These are phyloP conservation scores for Alternaria triticimaculans DNA, from an alignment of 2,329 filamentous ascomycete genomes.

Conservation along the genomic window DNA sequence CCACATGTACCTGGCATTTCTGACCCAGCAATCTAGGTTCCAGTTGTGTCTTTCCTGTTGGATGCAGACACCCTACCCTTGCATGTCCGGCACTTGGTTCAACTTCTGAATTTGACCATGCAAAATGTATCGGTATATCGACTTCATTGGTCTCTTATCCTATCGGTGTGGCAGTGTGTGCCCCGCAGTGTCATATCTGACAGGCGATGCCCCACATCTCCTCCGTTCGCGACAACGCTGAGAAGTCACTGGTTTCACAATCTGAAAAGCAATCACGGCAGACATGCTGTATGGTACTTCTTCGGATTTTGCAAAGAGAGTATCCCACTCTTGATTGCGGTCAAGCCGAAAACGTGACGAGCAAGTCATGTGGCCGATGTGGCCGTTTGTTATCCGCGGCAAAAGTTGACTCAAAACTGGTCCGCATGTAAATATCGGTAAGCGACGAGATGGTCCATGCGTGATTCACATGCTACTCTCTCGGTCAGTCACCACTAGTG, in stretches of 20 bases:
- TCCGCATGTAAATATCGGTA: slow-evolving; percentile 1
- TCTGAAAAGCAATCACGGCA: neutral
- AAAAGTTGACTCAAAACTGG: slow-evolving; percentile 1
- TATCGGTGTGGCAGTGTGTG: neutral
- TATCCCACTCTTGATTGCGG: neutral
- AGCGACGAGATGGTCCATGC: slow-evolving; percentile 1
- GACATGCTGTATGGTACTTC: neutral
- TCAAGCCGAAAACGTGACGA: neutral
- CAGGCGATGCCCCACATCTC: slow-evolving; percentile 4
- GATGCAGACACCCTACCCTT: neutral
- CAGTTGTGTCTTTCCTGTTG: neutral
- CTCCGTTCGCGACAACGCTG: slow-evolving; percentile 1
- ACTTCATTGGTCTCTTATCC: neutral
- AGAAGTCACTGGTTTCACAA: neutral
- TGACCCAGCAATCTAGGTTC: neutral
- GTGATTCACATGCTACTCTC: slow-evolving; percentile 3
- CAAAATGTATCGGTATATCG: neutral
- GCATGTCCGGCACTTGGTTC: neutral
- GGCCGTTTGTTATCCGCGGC: neutral
- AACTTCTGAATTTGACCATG: neutral
- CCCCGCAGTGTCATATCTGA: slow-evolving; percentile 2
- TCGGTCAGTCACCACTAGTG: slow-evolving; percentile 2
- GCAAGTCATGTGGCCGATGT: neutral
- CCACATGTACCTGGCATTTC: neutral
- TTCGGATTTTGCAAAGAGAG: neutral